Percentiles rank a stretch among this genome's conserved stretches.
Conservation (phyloP, 805 yeast genomes). For the Wickerhamomyces queroliae region DNA sequence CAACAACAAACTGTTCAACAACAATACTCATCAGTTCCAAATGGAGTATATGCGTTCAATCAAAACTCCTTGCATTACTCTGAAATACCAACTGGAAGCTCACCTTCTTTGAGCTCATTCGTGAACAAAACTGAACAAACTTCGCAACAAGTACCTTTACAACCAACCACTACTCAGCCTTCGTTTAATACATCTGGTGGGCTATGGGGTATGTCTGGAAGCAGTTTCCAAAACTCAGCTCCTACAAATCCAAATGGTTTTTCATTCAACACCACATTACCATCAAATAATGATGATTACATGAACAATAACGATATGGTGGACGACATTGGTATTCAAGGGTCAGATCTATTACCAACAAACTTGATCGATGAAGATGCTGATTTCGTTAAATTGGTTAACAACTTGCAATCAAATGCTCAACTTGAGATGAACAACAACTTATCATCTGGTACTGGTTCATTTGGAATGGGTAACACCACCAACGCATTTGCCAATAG, state of each 20-base stretch:
- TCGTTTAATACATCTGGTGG: background rate
- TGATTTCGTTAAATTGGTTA: constrained; percentile 4
- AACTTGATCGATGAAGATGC: constrained; percentile 24
- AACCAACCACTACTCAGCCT: constrained; percentile 2
- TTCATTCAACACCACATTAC: background rate
- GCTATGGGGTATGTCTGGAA: background rate
- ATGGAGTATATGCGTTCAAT: constrained; percentile 2
- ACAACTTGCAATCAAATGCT: background rate
- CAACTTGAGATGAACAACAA: background rate
- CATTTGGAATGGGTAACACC: constrained; percentile 4
- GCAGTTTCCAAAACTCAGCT: background rate
- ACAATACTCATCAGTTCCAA: background rate
- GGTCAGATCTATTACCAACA: constrained; percentile 26
- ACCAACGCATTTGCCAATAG: constrained; percentile 4
- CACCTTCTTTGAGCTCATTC: constrained; percentile 9
- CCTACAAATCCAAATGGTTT: background rate
- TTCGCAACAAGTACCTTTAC: constrained; percentile 2
- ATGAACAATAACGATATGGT: constrained; percentile 11
- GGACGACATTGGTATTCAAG: constrained; percentile 24
- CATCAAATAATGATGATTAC: no score
- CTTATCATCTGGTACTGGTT: constrained; percentile 2
- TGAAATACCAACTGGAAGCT: constrained; percentile 5
- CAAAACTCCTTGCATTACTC: constrained; percentile 2
- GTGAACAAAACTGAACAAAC: background rate
- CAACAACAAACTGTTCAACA: constrained; percentile 1